Evolutionary conservation across 257 asterid species (phyloP), one percentile per base, ranked within the genome.

Genomic region (Scutellaria minor): DNA sequence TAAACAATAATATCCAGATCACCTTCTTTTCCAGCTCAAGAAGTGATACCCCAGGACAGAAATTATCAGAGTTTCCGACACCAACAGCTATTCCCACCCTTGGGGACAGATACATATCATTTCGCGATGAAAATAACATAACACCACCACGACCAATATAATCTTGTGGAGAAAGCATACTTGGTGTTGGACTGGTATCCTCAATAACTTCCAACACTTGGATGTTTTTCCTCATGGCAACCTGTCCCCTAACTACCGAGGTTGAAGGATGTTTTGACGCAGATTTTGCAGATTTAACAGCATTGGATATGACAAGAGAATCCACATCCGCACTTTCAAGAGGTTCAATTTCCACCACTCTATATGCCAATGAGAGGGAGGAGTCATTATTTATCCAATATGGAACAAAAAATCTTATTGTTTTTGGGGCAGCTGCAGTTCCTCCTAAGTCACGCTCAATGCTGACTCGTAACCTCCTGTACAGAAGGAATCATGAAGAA

Each of bases 11-110:
- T 45, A 53, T 64, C 74, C 62, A 47, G 47, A 39, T 88, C 76
- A 90, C 99, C 99, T 95, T 95, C 75, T 95, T 95, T 85, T 95
- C 99, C 85, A 95, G 91, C 83, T 92, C 99, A 82, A 95, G 96
- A 80, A 95, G 97, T 69, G 99, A 87, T 64, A 87, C 83, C 70
- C 99, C 99, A 53, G 90, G 87, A 81, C 95, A 79, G 71, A 89
- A 95, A 78, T 79, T 86, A 53, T 88, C 96, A 80, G 96, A 90
- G 83, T 83, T 83, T 64, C 74, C 90, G 75, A 90, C 71, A 74
- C 98, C 96, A 83, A 95, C 99, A 78, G 99, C 82, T 64, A 95
- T 85, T 69, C 96, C 98, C 80, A 95, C 98, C 73, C 98, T 81
- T 68, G 97, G 96, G 63, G 99, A 95, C 71, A 90, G 82, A 85